A percentile compares a stretch with the other conserved stretches of the same genome.
phyloP scores from a whole-genome alignment of 306 rosid species.

The Potentilla sterilis region DNA sequence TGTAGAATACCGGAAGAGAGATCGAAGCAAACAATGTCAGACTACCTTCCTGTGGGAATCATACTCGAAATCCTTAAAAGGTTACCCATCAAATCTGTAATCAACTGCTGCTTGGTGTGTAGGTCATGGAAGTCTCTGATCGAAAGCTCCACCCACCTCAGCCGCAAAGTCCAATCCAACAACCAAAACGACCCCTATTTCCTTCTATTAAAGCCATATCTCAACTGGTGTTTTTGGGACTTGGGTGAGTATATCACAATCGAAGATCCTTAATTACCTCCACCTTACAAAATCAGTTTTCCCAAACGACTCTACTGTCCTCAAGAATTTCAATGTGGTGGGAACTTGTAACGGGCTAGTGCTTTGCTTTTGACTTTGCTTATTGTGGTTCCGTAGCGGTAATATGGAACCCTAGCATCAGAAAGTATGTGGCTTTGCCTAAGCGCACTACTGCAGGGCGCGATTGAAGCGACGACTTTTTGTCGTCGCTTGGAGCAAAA shows the following conservation, averaged over 20 bases:
- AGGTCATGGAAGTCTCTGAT: neutral
- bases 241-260: neutral
- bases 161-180: neutral
- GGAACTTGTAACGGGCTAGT: conserved; percentile 6
- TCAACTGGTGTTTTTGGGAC: neutral
- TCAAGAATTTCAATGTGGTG: too few relatives aligned
- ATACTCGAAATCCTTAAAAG: neutral
- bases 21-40: neutral
- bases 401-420: conserved; percentile 6
- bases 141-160: neutral
- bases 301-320: neutral
- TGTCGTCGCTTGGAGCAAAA: too few relatives aligned
- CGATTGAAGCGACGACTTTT: too few relatives aligned
- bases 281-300: neutral
- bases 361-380: neutral
- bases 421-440: neutral
- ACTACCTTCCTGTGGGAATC: neutral
- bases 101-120: neutral
- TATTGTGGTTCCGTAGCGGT: neutral
- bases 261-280: neutral
- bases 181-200: neutral
- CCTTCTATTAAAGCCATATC: neutral
- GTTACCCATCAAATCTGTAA: neutral
- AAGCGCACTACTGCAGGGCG: too few relatives aligned
- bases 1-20: too few relatives aligned